Conservation (phyloP, 331 rosid species). For the Spiraea crenata region DNA sequence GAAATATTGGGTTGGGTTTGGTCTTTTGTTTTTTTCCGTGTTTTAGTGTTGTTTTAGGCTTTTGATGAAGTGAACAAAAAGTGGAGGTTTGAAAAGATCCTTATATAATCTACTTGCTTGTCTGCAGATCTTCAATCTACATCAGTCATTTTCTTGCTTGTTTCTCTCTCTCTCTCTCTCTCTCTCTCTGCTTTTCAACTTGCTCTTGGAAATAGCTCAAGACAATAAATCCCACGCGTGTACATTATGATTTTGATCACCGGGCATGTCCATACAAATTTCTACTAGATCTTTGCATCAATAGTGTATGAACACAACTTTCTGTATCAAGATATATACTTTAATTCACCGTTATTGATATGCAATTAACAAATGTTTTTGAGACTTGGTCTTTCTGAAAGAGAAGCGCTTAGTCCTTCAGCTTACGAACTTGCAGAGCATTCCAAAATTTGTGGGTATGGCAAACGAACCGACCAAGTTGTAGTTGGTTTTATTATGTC, state of each 20-base stretch:
- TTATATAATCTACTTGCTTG: background rate
- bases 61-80: background rate
- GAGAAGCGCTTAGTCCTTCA: no score
- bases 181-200: background rate
- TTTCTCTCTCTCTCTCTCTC: conserved; percentile 1
- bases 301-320: no score
- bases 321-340: no score
- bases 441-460: no score
- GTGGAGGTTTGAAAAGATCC: conserved; percentile 9
- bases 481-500: background rate
- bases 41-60: background rate
- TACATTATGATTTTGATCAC: no score
- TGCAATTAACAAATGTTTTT: no score
- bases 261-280: no score
- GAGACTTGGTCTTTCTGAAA: no score
- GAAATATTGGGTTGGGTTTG: background rate
- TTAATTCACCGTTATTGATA: no score
- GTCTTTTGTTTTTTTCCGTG: background rate
- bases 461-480: no score
- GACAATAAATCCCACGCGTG: conserved; percentile 18
- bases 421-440: no score
- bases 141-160: conserved; percentile 40
- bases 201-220: conserved; percentile 36
- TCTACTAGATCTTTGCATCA: no score
- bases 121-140: conserved; percentile 28